Evolutionary conservation across 352 stramenopile genomes (phyloP), one percentile per base, ranked within the genome.

Genomic region (Phytophthora cactorum): DNA sequence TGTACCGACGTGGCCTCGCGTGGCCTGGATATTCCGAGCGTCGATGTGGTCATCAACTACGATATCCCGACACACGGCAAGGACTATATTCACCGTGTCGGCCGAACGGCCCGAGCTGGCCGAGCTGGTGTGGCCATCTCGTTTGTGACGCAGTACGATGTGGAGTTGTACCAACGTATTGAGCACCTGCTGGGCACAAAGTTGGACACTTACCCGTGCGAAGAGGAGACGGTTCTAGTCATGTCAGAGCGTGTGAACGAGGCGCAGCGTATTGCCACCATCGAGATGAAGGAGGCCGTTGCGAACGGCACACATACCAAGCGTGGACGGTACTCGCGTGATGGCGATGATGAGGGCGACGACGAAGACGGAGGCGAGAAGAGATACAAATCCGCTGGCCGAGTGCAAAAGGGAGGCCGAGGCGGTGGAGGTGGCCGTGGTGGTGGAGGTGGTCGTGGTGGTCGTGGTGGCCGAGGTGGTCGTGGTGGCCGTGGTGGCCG

Each of bases 71-170:
- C 86, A 27, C 93, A 99, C 76, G 96, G 95, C 27, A 99, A 99
- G 75, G 97, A 99, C 77, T 99, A 99, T 79, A 98, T 99, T 68
- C 97, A 99, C 74, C 86, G 98, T 34, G 97, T 99, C 2, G 98
- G 98, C 17, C 89, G 98, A 56, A 99, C 98, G 5, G 98, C 97
- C 5, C 87, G 98, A 72, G 98, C 97, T 36, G 98, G 98, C 43
- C 79, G 93, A 47, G 92, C 93, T 14, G 98, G 98, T 41, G 86
- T 92, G 15, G 93, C 97, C 0, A 90, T 99, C 62, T 98, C 96
- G 15, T 98, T 99, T 70, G 97, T 99, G 3, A 99, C 98, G 45
- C 97, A 99, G 82, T 96, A 99, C 80, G 97, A 99, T 78, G 94
- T 99, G 1, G 97, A 99, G 85, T 79, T 99, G 29, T 99, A 99